Evolutionary conservation across 2,329 filamentous ascomycete species (phyloP).

Genomic region (Amylocarpus encephaloides): DNA sequence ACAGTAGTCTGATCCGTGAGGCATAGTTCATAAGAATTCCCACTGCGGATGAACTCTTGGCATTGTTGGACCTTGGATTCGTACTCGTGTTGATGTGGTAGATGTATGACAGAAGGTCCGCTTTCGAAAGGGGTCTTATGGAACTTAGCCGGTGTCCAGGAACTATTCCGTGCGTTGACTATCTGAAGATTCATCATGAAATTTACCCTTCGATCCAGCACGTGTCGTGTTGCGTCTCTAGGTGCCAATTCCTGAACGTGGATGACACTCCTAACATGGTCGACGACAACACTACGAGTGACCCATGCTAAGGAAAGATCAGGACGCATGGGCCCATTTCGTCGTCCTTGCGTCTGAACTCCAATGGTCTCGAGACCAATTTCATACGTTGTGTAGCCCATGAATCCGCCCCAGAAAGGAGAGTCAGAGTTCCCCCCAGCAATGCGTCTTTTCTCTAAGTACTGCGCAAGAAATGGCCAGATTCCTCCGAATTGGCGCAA

Average conservation of each 20-base stretch:
- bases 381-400: slow-evolving; percentile 65
- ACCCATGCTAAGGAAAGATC: slow-evolving; percentile 60
- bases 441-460: slow-evolving; percentile 37
- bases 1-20: slow-evolving; percentile 32
- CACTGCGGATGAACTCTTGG: slow-evolving; percentile 33
- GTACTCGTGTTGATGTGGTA: slow-evolving; percentile 24
- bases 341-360: slow-evolving; percentile 31
- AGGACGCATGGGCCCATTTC: slow-evolving; percentile 33
- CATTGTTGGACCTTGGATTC: slow-evolving; percentile 32
- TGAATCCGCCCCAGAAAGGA: slow-evolving; percentile 66
- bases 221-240: slow-evolving; percentile 30
- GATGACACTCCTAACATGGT: slow-evolving; percentile 49
- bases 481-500: slow-evolving; percentile 24
- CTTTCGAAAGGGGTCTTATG: neutral
- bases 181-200: neutral
- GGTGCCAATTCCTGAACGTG: slow-evolving; percentile 52
- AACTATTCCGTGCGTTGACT: neutral
- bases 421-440: slow-evolving; percentile 31
- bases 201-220: neutral
- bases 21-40: slow-evolving; percentile 38
- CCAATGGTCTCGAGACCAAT: slow-evolving; percentile 50
- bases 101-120: slow-evolving; percentile 18
- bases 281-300: slow-evolving; percentile 57
- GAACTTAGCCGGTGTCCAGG: neutral
- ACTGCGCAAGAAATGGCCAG: slow-evolving; percentile 30